Evolutionary conservation across 2,329 filamentous ascomycete species (phyloP).

Genomic region (Talaromyces sp.): DNA sequence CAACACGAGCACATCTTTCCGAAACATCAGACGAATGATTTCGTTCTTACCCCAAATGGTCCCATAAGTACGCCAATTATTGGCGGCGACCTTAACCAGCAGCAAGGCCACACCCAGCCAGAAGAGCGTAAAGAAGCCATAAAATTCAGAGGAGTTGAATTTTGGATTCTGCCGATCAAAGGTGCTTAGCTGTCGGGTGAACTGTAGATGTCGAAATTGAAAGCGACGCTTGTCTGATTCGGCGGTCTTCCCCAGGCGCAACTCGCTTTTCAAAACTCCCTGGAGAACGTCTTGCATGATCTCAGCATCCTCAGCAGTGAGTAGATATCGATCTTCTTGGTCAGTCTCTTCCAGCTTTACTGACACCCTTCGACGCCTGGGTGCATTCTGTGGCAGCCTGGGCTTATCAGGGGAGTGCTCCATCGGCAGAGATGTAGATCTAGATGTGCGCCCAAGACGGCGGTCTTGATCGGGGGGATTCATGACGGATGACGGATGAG

Average conservation of each 20-base stretch:
- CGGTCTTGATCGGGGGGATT: no score
- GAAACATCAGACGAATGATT: constrained; percentile 70
- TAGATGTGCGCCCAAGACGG: no score
- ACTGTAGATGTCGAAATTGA: constrained; percentile 62
- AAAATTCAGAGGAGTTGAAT: constrained; percentile 69
- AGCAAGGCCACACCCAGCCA: constrained; percentile 66
- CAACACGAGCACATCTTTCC: constrained; percentile 54
- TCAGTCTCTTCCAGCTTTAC: constrained; percentile 51
- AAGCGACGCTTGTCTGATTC: constrained; percentile 38
- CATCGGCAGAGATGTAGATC: no score
- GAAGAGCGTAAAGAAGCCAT: constrained; percentile 79
- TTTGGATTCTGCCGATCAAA: constrained; percentile 73
- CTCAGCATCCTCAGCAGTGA: constrained; percentile 54
- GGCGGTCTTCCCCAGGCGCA: constrained; percentile 43
- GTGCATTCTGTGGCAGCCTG: background rate
- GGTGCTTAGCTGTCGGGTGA: constrained; percentile 71
- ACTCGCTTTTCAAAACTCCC: constrained; percentile 26
- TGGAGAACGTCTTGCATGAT: constrained; percentile 50
- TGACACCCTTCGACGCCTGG: constrained; percentile 37
- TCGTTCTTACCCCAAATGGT: constrained; percentile 71
- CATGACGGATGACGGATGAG: no score
- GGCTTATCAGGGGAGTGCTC: background rate
- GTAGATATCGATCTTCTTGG: constrained; percentile 50
- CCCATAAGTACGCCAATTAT: constrained; percentile 71
- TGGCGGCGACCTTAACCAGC: constrained; percentile 66